Evolutionary conservation across 192 early-diverging fungal species (phyloP), one percentile per base, ranked within the genome.

Genomic region (Backusella macrospora): DNA sequence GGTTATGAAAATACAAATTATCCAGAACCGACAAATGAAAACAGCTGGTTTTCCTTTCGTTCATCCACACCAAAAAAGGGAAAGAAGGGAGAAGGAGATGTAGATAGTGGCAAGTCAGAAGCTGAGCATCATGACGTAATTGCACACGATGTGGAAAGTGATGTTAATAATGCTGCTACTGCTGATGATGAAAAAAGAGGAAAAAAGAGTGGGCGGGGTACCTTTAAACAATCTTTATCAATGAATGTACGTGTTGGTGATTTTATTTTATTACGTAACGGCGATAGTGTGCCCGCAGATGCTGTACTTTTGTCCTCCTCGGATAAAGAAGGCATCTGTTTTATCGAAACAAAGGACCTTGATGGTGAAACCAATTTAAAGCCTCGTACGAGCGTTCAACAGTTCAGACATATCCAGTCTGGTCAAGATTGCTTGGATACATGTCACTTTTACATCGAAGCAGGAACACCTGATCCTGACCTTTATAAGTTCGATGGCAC

Each of bases 301-400:
- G 83, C 94, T 43, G 80, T 96, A 34, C 84, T 97, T 44, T 75
- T 97, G 47, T 86, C 94, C 3, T 93, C 95, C 5, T 90, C 90
- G 6, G 92, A 94, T 48, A 86, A 87, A 6, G 92, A 95, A 46
- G 86, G 85, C 7, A 76, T 88, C 10, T 96, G 93, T 78, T 97
- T 92, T 78, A 87, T 96, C 37, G 97, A 97, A 81, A 99, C 97
- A 9, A 96, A 95, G 77, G 95, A 97, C 77, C 80, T 99, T 67
- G 97, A 99, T 72, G 97, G 97, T 43, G 97, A 99, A 78, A 99
- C 97, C 23, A 99, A 99, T 76, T 80, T 99, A 12, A 99, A 99
- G 82, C 86, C 94, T 39, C 90, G 93, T 21, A 68, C 86, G 6
- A 86, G 90, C 7, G 39, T 96, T 3, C 73, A 83, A 15, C 91